phyloP scores from a whole-genome alignment of 2,329 filamentous ascomycete genomes.

The Monilinia aucupariae region DNA sequence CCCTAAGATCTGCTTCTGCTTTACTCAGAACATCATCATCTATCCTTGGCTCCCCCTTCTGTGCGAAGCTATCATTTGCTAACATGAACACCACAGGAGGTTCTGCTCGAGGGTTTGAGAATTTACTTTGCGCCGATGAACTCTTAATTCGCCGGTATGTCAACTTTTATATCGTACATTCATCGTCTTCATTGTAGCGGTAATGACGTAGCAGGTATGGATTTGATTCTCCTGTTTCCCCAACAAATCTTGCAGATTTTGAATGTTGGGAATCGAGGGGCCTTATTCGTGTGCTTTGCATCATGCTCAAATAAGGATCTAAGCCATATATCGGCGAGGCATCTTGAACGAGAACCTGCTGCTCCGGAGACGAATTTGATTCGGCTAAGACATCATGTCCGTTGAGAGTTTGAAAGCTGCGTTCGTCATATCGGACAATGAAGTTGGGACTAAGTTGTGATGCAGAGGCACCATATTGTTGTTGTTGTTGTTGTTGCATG shows the following conservation, averaged over 20 bases:
- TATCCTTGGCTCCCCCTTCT: conserved; percentile 33
- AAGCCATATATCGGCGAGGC: conserved; percentile 29
- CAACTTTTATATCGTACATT: conserved; percentile 34
- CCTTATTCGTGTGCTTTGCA: conserved; percentile 26
- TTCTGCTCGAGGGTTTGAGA: conserved; percentile 27
- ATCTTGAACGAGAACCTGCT: conserved; percentile 27
- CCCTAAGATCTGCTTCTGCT: conserved; percentile 27
- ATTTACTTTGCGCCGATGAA: conserved; percentile 21
- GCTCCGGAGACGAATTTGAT: conserved; percentile 26
- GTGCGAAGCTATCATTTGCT: conserved; percentile 31
- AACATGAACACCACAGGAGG: conserved; percentile 35
- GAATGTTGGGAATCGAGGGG: conserved; percentile 30
- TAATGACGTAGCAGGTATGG: conserved; percentile 33
- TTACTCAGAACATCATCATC: conserved; percentile 31
- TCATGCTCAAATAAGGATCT: conserved; percentile 30
- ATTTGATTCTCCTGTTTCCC: conserved; percentile 35
- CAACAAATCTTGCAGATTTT: conserved; percentile 32
- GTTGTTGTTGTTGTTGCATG: conserved; percentile 31
- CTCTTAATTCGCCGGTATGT: conserved; percentile 33
- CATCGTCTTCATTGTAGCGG: conserved; percentile 33
- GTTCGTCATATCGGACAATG: conserved; percentile 30
- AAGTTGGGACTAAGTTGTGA: conserved; percentile 31
- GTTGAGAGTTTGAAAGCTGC: conserved; percentile 27
- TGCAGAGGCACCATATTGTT: conserved; percentile 27
- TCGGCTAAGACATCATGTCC: conserved; percentile 26